Percentiles rank a stretch among this genome's conserved stretches.
phyloP scores from a whole-genome alignment of 2,329 filamentous ascomycete genomes.

The Curvularia eragrostidis region DNA sequence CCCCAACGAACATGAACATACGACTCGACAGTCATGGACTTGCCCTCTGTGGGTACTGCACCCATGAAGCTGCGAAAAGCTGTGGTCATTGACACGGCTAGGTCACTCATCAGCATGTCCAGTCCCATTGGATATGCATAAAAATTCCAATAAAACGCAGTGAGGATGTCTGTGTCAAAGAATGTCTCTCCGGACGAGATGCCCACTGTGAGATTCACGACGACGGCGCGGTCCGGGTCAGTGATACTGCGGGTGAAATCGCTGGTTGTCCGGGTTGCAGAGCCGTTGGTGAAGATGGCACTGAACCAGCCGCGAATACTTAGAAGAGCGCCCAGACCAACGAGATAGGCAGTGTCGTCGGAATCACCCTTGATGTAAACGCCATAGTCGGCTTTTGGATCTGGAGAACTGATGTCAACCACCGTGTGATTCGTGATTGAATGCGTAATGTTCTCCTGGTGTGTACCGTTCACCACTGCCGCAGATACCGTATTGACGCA shows the following conservation, averaged over 20 bases:
- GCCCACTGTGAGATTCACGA: slow-evolving; percentile 25
- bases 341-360: slow-evolving; percentile 12
- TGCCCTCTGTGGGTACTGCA: slow-evolving; percentile 15
- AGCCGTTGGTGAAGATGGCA: slow-evolving; percentile 25
- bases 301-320: slow-evolving; percentile 22
- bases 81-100: slow-evolving; percentile 24
- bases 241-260: slow-evolving; percentile 25
- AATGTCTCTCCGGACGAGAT: slow-evolving; percentile 25
- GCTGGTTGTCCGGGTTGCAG: slow-evolving; percentile 21
- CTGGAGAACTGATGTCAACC: slow-evolving; percentile 19
- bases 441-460: slow-evolving; percentile 21
- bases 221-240: slow-evolving; percentile 20
- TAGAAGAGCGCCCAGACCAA: slow-evolving; percentile 21
- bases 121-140: slow-evolving; percentile 21
- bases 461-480: slow-evolving; percentile 20
- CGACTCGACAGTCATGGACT: slow-evolving; percentile 18
- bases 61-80: slow-evolving; percentile 23
- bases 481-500: slow-evolving; percentile 20
- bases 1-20: slow-evolving; percentile 24
- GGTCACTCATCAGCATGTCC: slow-evolving; percentile 24
- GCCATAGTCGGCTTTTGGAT: slow-evolving; percentile 15
- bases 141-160: slow-evolving; percentile 26
- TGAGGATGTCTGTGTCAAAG: slow-evolving; percentile 24
- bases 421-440: slow-evolving; percentile 18
- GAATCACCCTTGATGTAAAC: slow-evolving; percentile 15